Percentiles rank a stretch among this genome's conserved stretches.
Evolutionary conservation across 192 early-diverging fungal species (phyloP).

Genomic region (Podila horticola): DNA sequence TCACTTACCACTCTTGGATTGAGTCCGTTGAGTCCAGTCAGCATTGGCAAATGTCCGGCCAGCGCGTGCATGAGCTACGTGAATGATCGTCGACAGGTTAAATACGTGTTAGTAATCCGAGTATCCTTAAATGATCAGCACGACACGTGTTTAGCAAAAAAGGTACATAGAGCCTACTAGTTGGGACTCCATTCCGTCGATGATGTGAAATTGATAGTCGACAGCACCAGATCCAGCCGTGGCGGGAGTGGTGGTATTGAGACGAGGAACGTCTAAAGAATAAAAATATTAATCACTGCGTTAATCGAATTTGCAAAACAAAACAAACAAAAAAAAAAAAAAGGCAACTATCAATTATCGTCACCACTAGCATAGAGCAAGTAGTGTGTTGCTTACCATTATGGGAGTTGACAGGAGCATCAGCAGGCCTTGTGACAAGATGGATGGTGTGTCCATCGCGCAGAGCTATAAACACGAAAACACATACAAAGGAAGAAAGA

Average conservation of each 20-base stretch:
- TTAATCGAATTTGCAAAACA: neutral
- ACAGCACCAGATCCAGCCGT: conserved; percentile 8
- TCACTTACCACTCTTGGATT: conserved; percentile 12
- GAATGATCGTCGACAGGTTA: neutral
- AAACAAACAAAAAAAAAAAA: no score
- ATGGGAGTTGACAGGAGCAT: conserved; percentile 55
- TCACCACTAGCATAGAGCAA: neutral
- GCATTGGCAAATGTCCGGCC: conserved; percentile 13
- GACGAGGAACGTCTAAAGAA: conserved; percentile 20
- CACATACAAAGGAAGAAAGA: neutral
- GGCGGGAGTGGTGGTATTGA: neutral
- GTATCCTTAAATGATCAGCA: conserved; percentile 1
- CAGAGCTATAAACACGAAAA: conserved; percentile 31
- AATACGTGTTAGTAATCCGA: neutral
- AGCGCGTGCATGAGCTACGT: conserved; percentile 47
- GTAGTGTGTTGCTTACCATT: conserved; percentile 50
- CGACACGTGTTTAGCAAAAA: neutral
- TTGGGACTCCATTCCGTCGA: conserved; percentile 17
- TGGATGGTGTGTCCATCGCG: conserved; percentile 62
- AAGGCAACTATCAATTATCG: no score
- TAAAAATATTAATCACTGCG: neutral
- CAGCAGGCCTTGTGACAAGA: conserved; percentile 59
- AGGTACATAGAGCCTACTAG: neutral
- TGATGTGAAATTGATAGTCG: conserved; percentile 33
- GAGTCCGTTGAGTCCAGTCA: conserved; percentile 19